Conservation (phyloP, 768 basidiomycete species). For the Kwoniella europaea region DNA sequence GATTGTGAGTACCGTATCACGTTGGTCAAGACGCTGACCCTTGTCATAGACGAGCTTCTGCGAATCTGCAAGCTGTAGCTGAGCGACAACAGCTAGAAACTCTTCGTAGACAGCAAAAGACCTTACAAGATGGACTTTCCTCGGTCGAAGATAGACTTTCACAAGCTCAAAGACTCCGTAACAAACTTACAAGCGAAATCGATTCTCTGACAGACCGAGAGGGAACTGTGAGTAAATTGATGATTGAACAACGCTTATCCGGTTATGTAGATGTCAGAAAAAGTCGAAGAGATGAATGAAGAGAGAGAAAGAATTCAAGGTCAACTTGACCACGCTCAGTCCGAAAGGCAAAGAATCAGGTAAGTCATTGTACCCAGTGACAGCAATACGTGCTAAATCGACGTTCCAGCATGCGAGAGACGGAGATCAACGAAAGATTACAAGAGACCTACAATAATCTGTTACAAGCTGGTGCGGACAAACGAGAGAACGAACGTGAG, state of each 20-base stretch:
- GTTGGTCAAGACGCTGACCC: constrained; percentile 14
- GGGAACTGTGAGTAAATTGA: constrained; percentile 27
- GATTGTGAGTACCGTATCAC: constrained; percentile 64
- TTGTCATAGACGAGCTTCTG: constrained; percentile 70
- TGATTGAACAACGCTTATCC: constrained; percentile 5
- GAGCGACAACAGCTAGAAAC: constrained; percentile 86
- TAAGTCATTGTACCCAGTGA: constrained; percentile 58
- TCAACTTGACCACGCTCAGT: constrained; percentile 81
- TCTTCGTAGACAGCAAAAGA: constrained; percentile 81
- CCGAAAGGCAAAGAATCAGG: constrained; percentile 80
- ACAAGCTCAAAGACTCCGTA: constrained; percentile 67
- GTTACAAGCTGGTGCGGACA: constrained; percentile 86
- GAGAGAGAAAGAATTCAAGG: constrained; percentile 73
- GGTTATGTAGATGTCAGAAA: constrained; percentile 62
- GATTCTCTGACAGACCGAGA: constrained; percentile 41
- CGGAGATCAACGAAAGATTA: constrained; percentile 90
- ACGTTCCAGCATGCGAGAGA: constrained; percentile 75
- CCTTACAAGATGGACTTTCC: constrained; percentile 66
- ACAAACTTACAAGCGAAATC: constrained; percentile 59
- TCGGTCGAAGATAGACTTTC: constrained; percentile 74
- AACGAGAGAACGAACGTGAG: constrained; percentile 83
- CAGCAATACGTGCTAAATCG: neutral
- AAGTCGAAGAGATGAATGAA: constrained; percentile 64
- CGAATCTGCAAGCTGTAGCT: constrained; percentile 77
- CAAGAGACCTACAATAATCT: constrained; percentile 79